Evolutionary conservation across 805 yeast genomes (phyloP), one percentile per base, ranked within the genome.

Genomic region (Saccharomycopsis schoenii): DNA sequence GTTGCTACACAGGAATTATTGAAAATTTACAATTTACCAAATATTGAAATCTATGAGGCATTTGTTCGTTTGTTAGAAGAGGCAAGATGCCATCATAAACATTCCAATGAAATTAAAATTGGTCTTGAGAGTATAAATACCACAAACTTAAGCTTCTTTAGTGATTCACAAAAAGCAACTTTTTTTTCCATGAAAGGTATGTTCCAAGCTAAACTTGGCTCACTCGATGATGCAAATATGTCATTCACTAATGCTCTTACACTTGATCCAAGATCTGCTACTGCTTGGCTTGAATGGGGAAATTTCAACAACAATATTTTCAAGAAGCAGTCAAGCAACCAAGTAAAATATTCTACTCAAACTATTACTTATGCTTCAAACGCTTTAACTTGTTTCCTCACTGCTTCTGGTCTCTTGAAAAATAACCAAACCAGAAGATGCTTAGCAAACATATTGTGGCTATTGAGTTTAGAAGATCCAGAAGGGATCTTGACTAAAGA

Each of bases 271-370:
- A 89, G 89, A 68, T 73, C 93, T 56, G 97, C 98, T 1, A 93
- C 93, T 70, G 98, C 98, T 0, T 94, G 99, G 99, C 98, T 97
- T 2, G 97, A 94, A 70, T 94, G 99, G 99, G 99, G 99, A 64
- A 83, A 84, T 70, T 94, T 90, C 76, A 93, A 92, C 70, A 99
- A 94, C 67, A 82, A 85, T 36, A 78, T 97, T 42, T 85, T 89
- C 71, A 88, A 88, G 66, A 96, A 90, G 66, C 12, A 42, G 5
- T 40, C 59, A 8, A 29, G 10, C n/a, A 50, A 41, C 2, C 60
- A 55, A 39, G 29, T 19, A 6, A 58, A 21, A 43, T 86, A 85
- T 63, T 93, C 92, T 1, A 82, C 77, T 57, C 96, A 91, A 67
- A 83, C 87, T 73, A 82, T 84, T 34, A 59, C 57, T 19, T 86